Evolutionary conservation across 2,329 filamentous ascomycete genomes (phyloP), one percentile per base, ranked within the genome.

Genomic region (Fusarium odoratissimum): DNA sequence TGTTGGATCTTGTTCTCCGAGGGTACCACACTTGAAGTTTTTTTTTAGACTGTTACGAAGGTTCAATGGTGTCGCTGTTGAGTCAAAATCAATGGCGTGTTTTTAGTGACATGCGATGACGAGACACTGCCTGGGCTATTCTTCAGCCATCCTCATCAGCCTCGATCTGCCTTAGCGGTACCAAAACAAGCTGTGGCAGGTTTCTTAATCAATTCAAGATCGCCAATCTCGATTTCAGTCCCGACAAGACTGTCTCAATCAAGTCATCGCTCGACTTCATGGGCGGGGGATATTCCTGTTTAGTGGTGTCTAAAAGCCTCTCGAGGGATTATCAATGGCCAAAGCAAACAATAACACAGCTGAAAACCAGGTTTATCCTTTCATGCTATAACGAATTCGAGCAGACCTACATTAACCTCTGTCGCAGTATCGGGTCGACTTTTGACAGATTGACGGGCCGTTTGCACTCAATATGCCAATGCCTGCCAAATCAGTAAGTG

Each of bases 211-310:
- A 71, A 69, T 54, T 62, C 61, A 71, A 60, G 62, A 72, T 75
- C 69, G 75, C 52, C 72, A 75, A 75, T 77, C 75, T 72, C 75
- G 71, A 76, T 77, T 71, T 66, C 51, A 57, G 25, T 48, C 21
- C 44, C 33, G 54, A 46, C 55, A 67, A 62, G 64, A 67, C 64
- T 61, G 67, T 69, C 55, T 70, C 55, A 65, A 66, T 60, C 65
- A 67, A 56, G 71, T 65, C 45, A 71, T 73, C 42, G 33, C 30
- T 62, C 46, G 41, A 55, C 48, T 60, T 57, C 64, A 49, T n/a
- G 33, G 56, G 65, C 64, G 67, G 72, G 48, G 45, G 63, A 71
- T 71, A 75, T 73, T 71, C 60, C 57, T 62, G 44, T 71, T 60
- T 71, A 57, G 70, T 56, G 66, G 72, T 31, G 49, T 57, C 48